A percentile compares a stretch with the other conserved stretches of the same genome.
Evolutionary conservation across 202 grass and related monocot genomes (phyloP).

Genomic region (Musa balbisiana): DNA sequence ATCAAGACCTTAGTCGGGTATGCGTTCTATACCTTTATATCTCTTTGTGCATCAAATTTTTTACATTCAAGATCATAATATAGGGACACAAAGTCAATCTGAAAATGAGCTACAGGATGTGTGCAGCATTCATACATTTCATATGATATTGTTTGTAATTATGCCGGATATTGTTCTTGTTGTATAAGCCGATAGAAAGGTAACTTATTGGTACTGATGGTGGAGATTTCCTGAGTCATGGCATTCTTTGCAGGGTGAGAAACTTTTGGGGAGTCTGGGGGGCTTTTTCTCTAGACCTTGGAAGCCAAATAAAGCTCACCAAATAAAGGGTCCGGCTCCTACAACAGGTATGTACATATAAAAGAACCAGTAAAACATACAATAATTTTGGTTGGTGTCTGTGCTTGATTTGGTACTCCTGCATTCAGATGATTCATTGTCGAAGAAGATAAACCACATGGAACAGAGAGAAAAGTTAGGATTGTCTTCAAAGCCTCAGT

Average conservation of each 20-base stretch:
- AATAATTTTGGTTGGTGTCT: neutral
- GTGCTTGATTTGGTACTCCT: neutral
- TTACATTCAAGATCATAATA: neutral
- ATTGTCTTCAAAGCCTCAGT: constrained; percentile 22
- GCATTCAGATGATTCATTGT: constrained; percentile 42
- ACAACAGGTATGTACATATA: constrained; percentile 11
- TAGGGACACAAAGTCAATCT: neutral
- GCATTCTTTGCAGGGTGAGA: constrained; percentile 16
- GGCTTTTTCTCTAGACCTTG: constrained; percentile 27
- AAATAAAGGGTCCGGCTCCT: constrained; percentile 22
- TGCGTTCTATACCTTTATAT: neutral
- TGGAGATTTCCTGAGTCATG: neutral
- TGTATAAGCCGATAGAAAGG: neutral
- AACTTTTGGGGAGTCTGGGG: constrained; percentile 23
- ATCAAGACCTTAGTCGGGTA: constrained; percentile 27
- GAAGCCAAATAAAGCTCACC: constrained; percentile 23
- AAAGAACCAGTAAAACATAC: neutral
- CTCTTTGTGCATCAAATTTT: neutral
- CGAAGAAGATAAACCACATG: constrained; percentile 29
- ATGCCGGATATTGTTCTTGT: neutral
- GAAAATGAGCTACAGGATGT: too few species aligned
- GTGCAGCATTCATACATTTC: neutral
- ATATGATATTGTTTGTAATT: neutral
- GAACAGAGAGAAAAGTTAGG: constrained; percentile 66
- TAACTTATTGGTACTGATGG: neutral